phyloP scores from a whole-genome alignment of 345 rosid species.

The Trapa incisa region DNA sequence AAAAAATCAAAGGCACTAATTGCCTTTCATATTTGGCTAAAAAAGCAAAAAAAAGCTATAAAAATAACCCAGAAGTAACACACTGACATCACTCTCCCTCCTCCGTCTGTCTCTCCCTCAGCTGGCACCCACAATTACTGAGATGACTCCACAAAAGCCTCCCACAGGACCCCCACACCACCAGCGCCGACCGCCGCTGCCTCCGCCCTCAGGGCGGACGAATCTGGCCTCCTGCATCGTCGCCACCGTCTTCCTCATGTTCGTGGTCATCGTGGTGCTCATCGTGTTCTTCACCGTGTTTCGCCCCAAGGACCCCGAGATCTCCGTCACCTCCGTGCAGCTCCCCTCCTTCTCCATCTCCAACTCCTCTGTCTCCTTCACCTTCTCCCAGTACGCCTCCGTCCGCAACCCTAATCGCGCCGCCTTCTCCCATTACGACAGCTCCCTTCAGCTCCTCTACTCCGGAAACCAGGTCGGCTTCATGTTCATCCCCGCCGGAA shows the following conservation, averaged over 20 bases:
- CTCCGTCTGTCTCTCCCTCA: too few species aligned
- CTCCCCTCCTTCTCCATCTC: conserved; percentile 85
- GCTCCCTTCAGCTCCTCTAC: conserved; percentile 79
- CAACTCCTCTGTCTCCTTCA: conserved; percentile 80
- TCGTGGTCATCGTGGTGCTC: conserved; percentile 44
- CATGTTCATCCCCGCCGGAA: conserved; percentile 97
- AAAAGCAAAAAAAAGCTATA: too few species aligned
- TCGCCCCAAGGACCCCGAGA: conserved; percentile 78
- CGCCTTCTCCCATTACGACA: conserved; percentile 81
- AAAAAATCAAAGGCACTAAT: too few species aligned
- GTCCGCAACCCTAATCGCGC: conserved; percentile 78
- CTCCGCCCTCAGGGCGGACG: conserved; percentile 44
- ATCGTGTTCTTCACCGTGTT: conserved; percentile 91
- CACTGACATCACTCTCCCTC: too few species aligned
- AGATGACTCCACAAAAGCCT: too few species aligned
- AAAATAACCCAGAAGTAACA: too few species aligned
- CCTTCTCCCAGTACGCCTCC: conserved; percentile 80
- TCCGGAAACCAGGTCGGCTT: conserved; percentile 83
- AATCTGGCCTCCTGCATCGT: conserved; percentile 91
- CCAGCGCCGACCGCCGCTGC: conserved; percentile 10
- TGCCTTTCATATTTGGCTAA: too few species aligned
- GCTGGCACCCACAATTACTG: too few species aligned
- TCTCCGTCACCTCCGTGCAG: conserved; percentile 76
- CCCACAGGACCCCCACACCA: conserved; percentile 1
- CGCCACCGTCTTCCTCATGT: conserved; percentile 71